Conservation (phyloP, 2,329 filamentous ascomycete species). For the Pseudogymnoascus pannorum region DNA sequence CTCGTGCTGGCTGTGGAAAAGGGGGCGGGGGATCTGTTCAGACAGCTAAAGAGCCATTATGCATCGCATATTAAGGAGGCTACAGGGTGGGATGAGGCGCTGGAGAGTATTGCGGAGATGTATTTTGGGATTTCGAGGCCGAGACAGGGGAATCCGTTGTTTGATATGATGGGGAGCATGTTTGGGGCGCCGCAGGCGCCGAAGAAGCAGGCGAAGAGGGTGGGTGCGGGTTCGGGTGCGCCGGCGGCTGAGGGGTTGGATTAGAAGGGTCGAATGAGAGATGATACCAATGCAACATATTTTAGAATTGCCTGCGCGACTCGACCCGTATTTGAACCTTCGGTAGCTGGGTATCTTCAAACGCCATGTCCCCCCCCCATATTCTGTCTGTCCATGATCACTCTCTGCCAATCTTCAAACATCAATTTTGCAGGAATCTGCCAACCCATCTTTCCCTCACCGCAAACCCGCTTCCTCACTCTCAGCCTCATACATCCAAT, state of each 20-base stretch:
- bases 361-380: constrained; percentile 14
- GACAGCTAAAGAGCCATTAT: constrained; percentile 77
- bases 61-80: constrained; percentile 68
- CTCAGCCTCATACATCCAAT: constrained; percentile 80
- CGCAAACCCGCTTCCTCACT: constrained; percentile 34
- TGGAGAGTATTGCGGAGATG: constrained; percentile 88
- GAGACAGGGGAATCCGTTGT: constrained; percentile 80
- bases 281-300: constrained; percentile 10
- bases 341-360: constrained; percentile 21
- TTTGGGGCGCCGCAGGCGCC: constrained; percentile 65
- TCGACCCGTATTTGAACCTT: constrained; percentile 11
- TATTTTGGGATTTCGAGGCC: constrained; percentile 92
- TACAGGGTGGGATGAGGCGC: constrained; percentile 69
- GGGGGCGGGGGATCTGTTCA: constrained; percentile 69
- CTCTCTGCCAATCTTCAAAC: background rate
- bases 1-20: constrained; percentile 78
- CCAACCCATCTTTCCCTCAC: background rate
- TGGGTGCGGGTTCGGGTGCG: constrained; percentile 31
- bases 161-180: constrained; percentile 97
- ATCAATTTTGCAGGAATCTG: background rate
- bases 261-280: constrained; percentile 28
- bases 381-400: constrained; percentile 13
- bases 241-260: constrained; percentile 54
- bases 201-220: constrained; percentile 30
- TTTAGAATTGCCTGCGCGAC: constrained; percentile 12